phyloP scores from a whole-genome alignment of 495 filamentous ascomycete genomes.

The Jackrogersella minutella region DNA sequence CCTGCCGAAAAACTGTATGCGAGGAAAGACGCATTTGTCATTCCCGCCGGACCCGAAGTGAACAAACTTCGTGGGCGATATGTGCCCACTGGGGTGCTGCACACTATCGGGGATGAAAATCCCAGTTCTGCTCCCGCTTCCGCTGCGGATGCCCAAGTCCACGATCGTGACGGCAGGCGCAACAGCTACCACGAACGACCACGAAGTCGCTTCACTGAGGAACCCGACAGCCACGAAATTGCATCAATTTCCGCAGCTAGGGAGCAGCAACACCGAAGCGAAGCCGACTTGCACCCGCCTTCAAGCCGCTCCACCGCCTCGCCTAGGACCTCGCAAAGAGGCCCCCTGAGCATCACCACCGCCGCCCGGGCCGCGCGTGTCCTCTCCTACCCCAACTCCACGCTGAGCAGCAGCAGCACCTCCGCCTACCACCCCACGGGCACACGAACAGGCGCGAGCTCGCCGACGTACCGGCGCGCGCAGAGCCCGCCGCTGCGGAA shows the following conservation, averaged over 20 bases:
- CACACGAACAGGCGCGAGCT: not conserved
- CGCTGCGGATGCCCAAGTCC: not conserved
- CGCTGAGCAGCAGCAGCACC: not conserved
- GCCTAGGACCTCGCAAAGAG: not conserved
- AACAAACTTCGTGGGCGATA: not conserved
- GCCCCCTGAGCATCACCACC: not conserved
- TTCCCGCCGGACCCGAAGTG: not conserved
- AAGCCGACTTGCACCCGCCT: not conserved
- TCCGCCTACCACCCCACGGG: not conserved
- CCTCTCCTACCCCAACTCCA: not conserved
- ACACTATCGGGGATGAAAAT: not conserved
- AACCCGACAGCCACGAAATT: not conserved
- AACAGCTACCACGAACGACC: not conserved
- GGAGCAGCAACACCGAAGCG: not conserved
- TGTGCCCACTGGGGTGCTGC: not conserved
- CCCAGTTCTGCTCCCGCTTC: not conserved
- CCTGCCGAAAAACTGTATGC: slow-evolving; percentile 1
- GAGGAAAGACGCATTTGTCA: not conserved
- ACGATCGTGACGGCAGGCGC: not conserved
- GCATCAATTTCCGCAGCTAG: not conserved
- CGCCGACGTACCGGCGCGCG: slow-evolving; percentile 4
- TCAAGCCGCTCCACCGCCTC: not conserved
- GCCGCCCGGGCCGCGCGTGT: not conserved
- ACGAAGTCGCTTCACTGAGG: not conserved
- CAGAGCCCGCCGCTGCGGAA: slow-evolving; percentile 12